Evolutionary conservation across 768 basidiomycete genomes (phyloP), one percentile per base, ranked within the genome.

Genomic region (Lentinula sp.): DNA sequence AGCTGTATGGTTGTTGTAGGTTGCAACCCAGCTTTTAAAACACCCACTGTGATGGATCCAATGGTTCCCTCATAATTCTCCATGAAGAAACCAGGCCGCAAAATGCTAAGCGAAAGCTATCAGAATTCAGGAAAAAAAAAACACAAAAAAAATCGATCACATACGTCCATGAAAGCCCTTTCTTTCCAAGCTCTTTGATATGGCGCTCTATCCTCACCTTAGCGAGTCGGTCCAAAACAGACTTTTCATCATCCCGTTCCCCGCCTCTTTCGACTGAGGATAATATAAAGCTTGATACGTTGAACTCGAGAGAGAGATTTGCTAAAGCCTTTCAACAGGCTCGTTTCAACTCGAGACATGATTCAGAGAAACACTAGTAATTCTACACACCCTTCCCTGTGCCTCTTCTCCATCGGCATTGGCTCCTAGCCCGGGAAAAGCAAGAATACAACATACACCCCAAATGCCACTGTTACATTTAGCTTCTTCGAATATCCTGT

Each of bases 1-100:
- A 77, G 58, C 45, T 71, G 71, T 1, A 76, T 37, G 23, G 71
- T 71, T 1, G 76, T 74, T 10, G 64, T 63, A 2, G 69, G 67
- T 54, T 74, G 70, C 18, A 78, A 63, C 3, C 76, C 77, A 23
- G 55, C 63, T 32, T 66, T 71, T 6, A 79, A 53, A 1, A 76
- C 73, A 36, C 68, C 70, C 3, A 67, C 67, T 1, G 77, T 71
- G 33, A 79, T 66, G 2, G 70, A 64, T 4, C 78, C 78, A 18
- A 78, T 70, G 3, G 66, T 68, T 4, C 75, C 72, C 8, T 76
- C 71, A 43, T 74, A 78, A 56, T 79, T 78, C 54, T 79, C 78
- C 76, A 79, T 75, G 64, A 79, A 79, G 59, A 79, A 76, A 8
- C 68, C 73, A 3, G 77, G 77, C 6, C 77, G 76, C 23, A 79